Percentiles rank a stretch among this genome's conserved stretches.
Conservation (phyloP, 768 basidiomycete species). For the Russula olivacea region DNA sequence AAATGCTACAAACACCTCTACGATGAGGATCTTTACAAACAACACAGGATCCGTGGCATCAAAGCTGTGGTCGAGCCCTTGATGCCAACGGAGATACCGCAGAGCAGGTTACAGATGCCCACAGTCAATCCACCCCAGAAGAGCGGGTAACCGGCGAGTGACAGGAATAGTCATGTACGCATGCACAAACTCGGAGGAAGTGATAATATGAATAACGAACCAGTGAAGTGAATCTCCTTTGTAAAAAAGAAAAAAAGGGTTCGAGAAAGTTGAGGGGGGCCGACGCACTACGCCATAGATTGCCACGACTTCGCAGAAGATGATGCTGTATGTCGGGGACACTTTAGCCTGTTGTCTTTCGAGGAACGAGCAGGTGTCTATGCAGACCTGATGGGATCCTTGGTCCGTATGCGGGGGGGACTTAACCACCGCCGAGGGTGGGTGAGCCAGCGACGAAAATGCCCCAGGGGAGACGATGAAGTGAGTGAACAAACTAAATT, state of each 20-base stretch:
- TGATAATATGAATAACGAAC: conserved; percentile 33
- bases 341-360: too few relatives aligned
- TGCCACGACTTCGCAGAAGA: conserved; percentile 99
- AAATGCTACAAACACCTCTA: conserved; percentile 89
- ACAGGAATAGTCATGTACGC: background rate
- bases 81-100: conserved; percentile 90
- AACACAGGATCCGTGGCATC: conserved; percentile 93
- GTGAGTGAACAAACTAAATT: too few relatives aligned
- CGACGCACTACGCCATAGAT: conserved; percentile 87
- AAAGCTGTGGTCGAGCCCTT: conserved; percentile 94
- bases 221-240: conserved; percentile 87
- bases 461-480: conserved; percentile 55
- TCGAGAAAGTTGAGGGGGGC: background rate
- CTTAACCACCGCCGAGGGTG: conserved; percentile 85
- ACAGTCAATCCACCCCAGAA: conserved; percentile 98
- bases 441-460: conserved; percentile 97
- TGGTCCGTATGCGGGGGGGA: conserved; percentile 91
- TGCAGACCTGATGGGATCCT: conserved; percentile 90
- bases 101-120: conserved; percentile 89
- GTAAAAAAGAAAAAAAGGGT: conserved; percentile 34
- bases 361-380: background rate
- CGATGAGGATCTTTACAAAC: conserved; percentile 95
- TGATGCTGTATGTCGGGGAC: conserved; percentile 55
- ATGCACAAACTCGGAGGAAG: conserved; percentile 14
- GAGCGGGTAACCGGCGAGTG: conserved; percentile 85